Evolutionary conservation across 1,139 yeast species (phyloP), one percentile per base, ranked within the genome.

Genomic region (Yamadazyma atlantica): DNA sequence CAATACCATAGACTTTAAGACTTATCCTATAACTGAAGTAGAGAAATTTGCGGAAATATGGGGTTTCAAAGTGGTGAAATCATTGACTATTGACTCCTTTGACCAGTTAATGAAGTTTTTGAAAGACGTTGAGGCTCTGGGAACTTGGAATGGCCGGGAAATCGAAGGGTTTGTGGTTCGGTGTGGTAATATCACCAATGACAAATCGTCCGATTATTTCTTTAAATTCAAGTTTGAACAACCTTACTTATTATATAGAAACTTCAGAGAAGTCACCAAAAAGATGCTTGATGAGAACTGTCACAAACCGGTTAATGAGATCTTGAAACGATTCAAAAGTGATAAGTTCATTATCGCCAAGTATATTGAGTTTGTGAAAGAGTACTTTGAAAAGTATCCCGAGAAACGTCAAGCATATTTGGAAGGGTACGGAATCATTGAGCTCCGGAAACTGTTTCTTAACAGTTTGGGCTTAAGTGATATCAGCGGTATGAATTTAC

Each of bases 181-280:
- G 36, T 78, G 92, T 49, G 63, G 66, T 35, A 11, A 12, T 5
- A 26, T n/a, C 7, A 18, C 25, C 3, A 42, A 47, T 12, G 48
- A 39, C 12, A 55, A 53, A 23, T n/a, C 5, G 12, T 9, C 9
- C 10, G 58, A 55, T 11, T 88, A 75, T 52, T 88, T 94, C 60
- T 94, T 89, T 76, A 94, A 94, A 63, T 92, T 71, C 66, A 94
- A 94, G 60, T 92, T 94, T 57, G 96, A 89, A 49, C 96, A 94
- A 60, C 98, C 98, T 0, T 94, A 94, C 53, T 65, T 88, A 37
- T 74, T 94, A 70, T 94, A 89, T 57, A 74, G 99, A 41, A 89
- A 86, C 53, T 81, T 95, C 76, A 73, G 99, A 45, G 97, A 92
- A 54, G 85, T 80, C 1, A 88, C 97, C 0, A 82, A 78, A 52